A percentile compares a stretch with the other conserved stretches of the same genome.
Evolutionary conservation across 2,329 filamentous ascomycete species (phyloP).

Genomic region (Penicillium nordicum): DNA sequence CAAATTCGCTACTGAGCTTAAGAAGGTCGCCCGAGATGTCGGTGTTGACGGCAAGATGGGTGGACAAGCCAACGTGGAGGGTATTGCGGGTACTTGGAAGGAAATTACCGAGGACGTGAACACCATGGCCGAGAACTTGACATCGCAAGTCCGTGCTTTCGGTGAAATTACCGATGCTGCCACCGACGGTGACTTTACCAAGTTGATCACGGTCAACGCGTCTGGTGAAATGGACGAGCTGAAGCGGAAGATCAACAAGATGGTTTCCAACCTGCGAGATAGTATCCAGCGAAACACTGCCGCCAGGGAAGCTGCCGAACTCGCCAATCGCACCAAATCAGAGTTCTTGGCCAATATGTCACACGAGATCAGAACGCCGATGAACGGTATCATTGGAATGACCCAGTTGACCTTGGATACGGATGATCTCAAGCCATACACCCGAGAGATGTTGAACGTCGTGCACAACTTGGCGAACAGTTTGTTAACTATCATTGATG

Average conservation of each 20-base stretch:
- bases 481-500: conserved; percentile 92
- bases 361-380: conserved; percentile 94
- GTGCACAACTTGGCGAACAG: conserved; percentile 96
- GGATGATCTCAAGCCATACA: conserved; percentile 88
- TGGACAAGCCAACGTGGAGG: conserved; percentile 90
- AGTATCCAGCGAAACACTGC: conserved; percentile 96
- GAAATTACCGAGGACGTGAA: conserved; percentile 97
- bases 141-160: conserved; percentile 94
- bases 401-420: conserved; percentile 94
- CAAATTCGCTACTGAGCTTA: conserved; percentile 93
- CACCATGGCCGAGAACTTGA: conserved; percentile 83
- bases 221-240: conserved; percentile 99
- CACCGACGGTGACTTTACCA: conserved; percentile 94
- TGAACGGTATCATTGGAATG: conserved; percentile 98
- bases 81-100: conserved; percentile 92
- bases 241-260: conserved; percentile 98
- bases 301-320: conserved; percentile 89
- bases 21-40: conserved; percentile 92
- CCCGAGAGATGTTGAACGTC: conserved; percentile 97
- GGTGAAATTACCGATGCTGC: conserved; percentile 98
- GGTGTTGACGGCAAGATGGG: conserved; percentile 98
- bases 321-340: conserved; percentile 97
- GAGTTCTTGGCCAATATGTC: conserved; percentile 99
- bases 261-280: conserved; percentile 93
- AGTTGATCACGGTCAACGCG: conserved; percentile 92